Evolutionary conservation across 257 asterid species (phyloP).

Genomic region (Przewalskia tangutica): DNA sequence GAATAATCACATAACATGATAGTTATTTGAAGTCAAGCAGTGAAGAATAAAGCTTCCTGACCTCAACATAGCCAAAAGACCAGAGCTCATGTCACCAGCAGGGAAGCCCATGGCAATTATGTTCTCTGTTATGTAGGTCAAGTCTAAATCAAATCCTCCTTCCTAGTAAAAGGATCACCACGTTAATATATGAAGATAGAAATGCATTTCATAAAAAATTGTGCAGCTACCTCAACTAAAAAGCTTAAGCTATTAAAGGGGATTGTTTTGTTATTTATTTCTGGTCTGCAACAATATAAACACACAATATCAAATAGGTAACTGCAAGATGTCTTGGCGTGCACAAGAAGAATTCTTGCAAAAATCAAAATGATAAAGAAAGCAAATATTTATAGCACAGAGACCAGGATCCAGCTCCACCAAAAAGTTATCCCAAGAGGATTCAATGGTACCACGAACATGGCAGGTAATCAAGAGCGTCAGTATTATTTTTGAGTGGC

Average conservation of each 20-base stretch:
- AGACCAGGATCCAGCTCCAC: neutral
- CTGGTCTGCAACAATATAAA: neutral
- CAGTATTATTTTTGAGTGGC: no score
- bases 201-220: neutral
- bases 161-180: slow-evolving; percentile 44
- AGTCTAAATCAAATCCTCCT: slow-evolving; percentile 97
- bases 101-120: slow-evolving; percentile 99
- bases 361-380: neutral
- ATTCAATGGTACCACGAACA: neutral
- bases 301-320: neutral
- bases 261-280: neutral
- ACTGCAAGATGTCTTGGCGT: slow-evolving; percentile 1
- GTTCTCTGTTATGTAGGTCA: slow-evolving; percentile 99
- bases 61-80: slow-evolving; percentile 97
- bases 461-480: neutral
- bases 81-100: slow-evolving; percentile 99
- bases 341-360: neutral
- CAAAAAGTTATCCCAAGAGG: neutral
- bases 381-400: neutral
- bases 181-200: slow-evolving; percentile 3
- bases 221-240: neutral
- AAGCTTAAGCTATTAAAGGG: neutral
- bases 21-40: neutral
- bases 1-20: slow-evolving; percentile 2
- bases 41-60: slow-evolving; percentile 13